A percentile compares a stretch with the other conserved stretches of the same genome.
Conservation (phyloP, 2,329 filamentous ascomycete genomes). For the Fusarium abutilonis region DNA sequence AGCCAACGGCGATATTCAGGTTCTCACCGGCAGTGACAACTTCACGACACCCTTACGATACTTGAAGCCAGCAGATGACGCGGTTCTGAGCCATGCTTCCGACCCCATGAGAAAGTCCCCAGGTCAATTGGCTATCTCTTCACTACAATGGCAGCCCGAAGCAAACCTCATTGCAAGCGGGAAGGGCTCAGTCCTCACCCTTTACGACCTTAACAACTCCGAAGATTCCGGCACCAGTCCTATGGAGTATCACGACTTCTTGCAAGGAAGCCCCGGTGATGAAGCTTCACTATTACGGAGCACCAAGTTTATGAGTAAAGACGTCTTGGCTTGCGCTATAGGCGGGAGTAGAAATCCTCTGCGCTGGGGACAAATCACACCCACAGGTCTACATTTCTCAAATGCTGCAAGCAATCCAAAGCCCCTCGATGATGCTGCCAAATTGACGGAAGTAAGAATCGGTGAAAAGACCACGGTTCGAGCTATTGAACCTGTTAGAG, state of each 20-base stretch:
- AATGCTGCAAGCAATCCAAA: conserved; percentile 48
- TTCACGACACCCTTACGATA: conserved; percentile 44
- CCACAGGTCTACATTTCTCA: conserved; percentile 55
- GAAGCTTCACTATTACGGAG: conserved; percentile 45
- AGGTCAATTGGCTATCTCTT: conserved; percentile 47
- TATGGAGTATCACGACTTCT: conserved; percentile 44
- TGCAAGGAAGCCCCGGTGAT: conserved; percentile 20
- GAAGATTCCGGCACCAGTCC: conserved; percentile 32
- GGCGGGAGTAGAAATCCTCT: conserved; percentile 56
- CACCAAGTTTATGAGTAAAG: conserved; percentile 58
- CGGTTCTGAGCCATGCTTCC: conserved; percentile 11
- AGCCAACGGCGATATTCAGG: conserved; percentile 59
- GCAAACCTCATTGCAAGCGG: conserved; percentile 47
- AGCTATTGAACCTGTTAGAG: conserved; percentile 58
- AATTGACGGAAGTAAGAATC: conserved; percentile 40
- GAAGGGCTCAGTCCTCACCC: conserved; percentile 45
- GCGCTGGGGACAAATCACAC: conserved; percentile 58
- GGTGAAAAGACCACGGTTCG: conserved; percentile 55
- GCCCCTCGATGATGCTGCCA: conserved; percentile 26
- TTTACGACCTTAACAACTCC: conserved; percentile 43
- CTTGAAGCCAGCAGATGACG: conserved; percentile 29
- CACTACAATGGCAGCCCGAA: conserved; percentile 49
- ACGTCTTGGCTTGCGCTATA: conserved; percentile 58
- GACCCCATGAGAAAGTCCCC: conserved; percentile 43
- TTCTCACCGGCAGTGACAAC: conserved; percentile 53